Percentiles rank a stretch among this genome's conserved stretches.
These are phyloP conservation scores for Phytophthora kernoviae DNA, from an alignment of 352 stramenopile genomes.

Conservation along the genomic window DNA sequence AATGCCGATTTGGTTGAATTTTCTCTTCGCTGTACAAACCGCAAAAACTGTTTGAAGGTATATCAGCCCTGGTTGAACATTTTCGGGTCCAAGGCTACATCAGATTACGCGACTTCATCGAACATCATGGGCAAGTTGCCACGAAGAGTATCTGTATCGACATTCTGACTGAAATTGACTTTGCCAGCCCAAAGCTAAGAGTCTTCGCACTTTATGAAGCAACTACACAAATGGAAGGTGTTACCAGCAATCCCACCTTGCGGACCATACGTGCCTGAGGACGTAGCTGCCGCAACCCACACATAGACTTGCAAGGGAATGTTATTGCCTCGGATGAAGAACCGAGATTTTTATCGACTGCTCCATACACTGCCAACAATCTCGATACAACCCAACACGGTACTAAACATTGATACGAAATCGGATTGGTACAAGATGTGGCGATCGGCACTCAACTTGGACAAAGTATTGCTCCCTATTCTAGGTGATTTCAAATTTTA, in stretches of 20 bases:
- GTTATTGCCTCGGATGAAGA: not conserved
- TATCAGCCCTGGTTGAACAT: not conserved
- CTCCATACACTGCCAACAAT: not conserved
- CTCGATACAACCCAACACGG: not conserved
- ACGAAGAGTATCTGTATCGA: not conserved
- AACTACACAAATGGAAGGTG: not conserved
- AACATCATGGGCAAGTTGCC: not conserved
- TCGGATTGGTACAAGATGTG: not conserved
- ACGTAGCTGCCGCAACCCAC: not conserved
- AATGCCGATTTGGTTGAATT: not conserved
- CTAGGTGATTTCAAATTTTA: not conserved
- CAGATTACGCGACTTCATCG: not conserved
- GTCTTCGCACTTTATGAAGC: not conserved
- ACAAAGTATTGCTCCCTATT: not conserved
- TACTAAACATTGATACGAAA: not conserved
- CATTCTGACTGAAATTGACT: not conserved
- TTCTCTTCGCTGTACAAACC: not conserved
- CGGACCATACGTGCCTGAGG: not conserved
- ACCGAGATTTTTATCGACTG: not conserved
- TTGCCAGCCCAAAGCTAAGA: not conserved
- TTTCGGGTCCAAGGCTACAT: not conserved
- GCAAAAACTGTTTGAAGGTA: not conserved
- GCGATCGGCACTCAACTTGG: not conserved
- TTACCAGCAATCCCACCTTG: not conserved
- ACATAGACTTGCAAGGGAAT: not conserved